A percentile compares a stretch with the other conserved stretches of the same genome.
These are phyloP conservation scores for Cryoendolithus antarcticus DNA, from an alignment of 2,329 filamentous ascomycete genomes.

Conservation along the genomic window DNA sequence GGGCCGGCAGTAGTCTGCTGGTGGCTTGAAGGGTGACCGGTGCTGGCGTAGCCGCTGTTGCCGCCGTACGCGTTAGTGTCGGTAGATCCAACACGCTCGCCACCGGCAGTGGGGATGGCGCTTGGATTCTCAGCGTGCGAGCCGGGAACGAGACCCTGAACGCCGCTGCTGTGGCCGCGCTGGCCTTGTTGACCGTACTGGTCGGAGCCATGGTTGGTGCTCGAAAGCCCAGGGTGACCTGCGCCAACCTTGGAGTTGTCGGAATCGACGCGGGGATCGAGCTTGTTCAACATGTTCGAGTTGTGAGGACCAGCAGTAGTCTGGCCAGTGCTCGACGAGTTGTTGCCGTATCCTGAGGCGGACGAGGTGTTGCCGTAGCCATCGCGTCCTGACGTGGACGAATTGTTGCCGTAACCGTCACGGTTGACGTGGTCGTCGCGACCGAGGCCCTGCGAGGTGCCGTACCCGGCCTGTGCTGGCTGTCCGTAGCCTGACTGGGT, in stretches of 20 bases:
- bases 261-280: conserved; percentile 9
- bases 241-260: background rate
- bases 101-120: background rate
- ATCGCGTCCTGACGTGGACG: conserved; percentile 1
- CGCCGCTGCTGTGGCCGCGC: background rate
- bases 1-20: conserved; percentile 2
- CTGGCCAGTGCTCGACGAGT: background rate
- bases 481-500: too few relatives aligned
- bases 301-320: conserved; percentile 9
- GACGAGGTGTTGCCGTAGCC: conserved; percentile 1
- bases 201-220: background rate
- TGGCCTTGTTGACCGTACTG: background rate
- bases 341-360: too few relatives aligned
- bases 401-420: conserved; percentile 1
- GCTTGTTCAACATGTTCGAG: conserved; percentile 9
- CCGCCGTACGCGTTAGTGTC: too few relatives aligned
- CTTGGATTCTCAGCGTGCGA: background rate
- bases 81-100: too few relatives aligned
- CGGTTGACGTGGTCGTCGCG: background rate
- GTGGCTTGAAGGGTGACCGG: background rate
- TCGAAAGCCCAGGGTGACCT: background rate
- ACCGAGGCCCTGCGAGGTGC: background rate
- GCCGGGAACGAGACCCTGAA: background rate
- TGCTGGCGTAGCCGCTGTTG: background rate
- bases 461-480: too few relatives aligned